Percentiles rank a stretch among this genome's conserved stretches.
These are phyloP conservation scores for Malus orientalis DNA, from an alignment of 306 rosid genomes.

Conservation along the genomic window DNA sequence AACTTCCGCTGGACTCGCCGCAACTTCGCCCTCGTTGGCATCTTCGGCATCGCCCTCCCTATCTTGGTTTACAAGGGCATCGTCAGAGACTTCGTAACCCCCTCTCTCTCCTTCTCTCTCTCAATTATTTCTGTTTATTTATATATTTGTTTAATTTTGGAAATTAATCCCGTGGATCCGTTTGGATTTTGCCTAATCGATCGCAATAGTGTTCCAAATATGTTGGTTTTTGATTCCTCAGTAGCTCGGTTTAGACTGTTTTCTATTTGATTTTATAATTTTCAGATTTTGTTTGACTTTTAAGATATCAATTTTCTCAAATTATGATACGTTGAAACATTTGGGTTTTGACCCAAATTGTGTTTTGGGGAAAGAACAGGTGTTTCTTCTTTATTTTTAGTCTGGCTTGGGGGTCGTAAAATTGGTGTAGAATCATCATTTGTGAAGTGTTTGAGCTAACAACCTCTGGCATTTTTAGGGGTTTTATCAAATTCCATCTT, in stretches of 20 bases:
- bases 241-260: not conserved
- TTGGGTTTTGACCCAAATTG: not conserved
- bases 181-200: not conserved
- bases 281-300: not conserved
- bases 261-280: not conserved
- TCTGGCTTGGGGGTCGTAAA: not conserved
- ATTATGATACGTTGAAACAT: not conserved
- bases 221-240: not conserved
- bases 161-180: not conserved
- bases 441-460: not conserved
- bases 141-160: not conserved
- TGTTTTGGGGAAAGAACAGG: not conserved
- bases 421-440: not conserved
- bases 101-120: not conserved
- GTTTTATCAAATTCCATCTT: not conserved
- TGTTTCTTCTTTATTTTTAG: not conserved
- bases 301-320: not conserved
- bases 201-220: not conserved
- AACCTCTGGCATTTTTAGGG: not conserved
- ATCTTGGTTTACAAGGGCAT: constrained; percentile 84
- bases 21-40: constrained; percentile 66
- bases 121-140: not conserved
- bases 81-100: constrained; percentile 68
- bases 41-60: constrained; percentile 84
- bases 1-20: constrained; percentile 99